Conservation (phyloP, 2,329 filamentous ascomycete genomes). For the Aspergillus neotritici region DNA sequence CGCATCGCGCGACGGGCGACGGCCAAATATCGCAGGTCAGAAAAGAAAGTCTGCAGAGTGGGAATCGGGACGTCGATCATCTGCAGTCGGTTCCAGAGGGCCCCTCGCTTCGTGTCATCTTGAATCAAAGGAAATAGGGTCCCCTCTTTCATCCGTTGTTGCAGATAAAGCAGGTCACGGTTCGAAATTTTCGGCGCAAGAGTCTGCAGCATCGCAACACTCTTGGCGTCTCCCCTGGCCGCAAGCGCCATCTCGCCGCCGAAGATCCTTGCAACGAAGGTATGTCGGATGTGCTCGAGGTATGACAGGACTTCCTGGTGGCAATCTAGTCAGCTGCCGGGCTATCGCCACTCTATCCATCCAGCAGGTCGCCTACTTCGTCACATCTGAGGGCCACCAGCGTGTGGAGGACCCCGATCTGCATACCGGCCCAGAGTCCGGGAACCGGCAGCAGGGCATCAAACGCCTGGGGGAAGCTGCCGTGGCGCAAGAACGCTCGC, state of each 20-base stretch:
- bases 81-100: constrained; percentile 6
- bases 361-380: too few relatives aligned
- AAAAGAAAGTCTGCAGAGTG: constrained; percentile 12
- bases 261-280: constrained; percentile 1
- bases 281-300: constrained; percentile 5
- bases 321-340: neutral
- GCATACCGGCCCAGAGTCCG: too few relatives aligned
- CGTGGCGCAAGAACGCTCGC: constrained; percentile 3
- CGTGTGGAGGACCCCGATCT: too few relatives aligned
- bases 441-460: too few relatives aligned
- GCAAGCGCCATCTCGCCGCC: neutral
- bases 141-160: neutral
- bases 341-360: too few relatives aligned
- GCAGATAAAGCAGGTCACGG: constrained; percentile 1
- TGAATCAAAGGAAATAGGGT: neutral
- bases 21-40: constrained; percentile 10
- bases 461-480: neutral
- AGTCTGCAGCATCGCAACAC: constrained; percentile 6
- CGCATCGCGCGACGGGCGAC: constrained; percentile 7
- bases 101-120: neutral
- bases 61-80: constrained; percentile 10
- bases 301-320: constrained; percentile 11
- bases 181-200: constrained; percentile 8
- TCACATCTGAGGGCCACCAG: too few relatives aligned
- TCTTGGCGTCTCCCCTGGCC: constrained; percentile 4